phyloP scores from a whole-genome alignment of 805 yeast genomes.

The Naumovozyma castellii region DNA sequence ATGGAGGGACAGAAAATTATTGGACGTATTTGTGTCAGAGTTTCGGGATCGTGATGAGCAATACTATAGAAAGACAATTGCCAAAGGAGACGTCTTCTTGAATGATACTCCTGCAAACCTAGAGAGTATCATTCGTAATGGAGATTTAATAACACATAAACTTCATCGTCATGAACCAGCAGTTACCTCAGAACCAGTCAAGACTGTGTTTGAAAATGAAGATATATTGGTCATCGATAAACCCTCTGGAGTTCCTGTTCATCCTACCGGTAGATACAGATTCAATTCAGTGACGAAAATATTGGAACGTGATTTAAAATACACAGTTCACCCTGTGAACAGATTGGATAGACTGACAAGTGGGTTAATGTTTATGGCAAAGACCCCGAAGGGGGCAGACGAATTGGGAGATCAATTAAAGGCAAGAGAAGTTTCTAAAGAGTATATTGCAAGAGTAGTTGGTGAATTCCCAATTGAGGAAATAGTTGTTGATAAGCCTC shows the following conservation, averaged over 20 bases:
- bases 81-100: conserved; percentile 63
- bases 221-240: conserved; percentile 77
- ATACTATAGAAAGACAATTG: conserved; percentile 49
- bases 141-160: conserved; percentile 71
- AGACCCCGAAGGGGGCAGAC: conserved; percentile 70
- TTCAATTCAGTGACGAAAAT: conserved; percentile 69
- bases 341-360: conserved; percentile 85
- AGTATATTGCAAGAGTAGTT: conserved; percentile 77
- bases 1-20: conserved; percentile 76
- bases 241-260: conserved; percentile 92
- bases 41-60: conserved; percentile 68
- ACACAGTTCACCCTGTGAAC: conserved; percentile 74
- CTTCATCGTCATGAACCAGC: conserved; percentile 89
- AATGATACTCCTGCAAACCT: conserved; percentile 55
- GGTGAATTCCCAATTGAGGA: conserved; percentile 73
- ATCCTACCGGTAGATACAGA: conserved; percentile 83
- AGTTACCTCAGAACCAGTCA: conserved; percentile 48
- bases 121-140: conserved; percentile 64
- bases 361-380: conserved; percentile 88
- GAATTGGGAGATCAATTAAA: conserved; percentile 60
- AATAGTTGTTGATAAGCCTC: conserved; percentile 54
- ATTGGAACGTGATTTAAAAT: conserved; percentile 58
- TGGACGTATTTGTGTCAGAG: conserved; percentile 76
- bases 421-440: conserved; percentile 66
- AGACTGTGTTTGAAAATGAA: conserved; percentile 65